Percentiles rank a stretch among this genome's conserved stretches.
Evolutionary conservation across 345 rosid species (phyloP).

Genomic region (Populus davidiana): DNA sequence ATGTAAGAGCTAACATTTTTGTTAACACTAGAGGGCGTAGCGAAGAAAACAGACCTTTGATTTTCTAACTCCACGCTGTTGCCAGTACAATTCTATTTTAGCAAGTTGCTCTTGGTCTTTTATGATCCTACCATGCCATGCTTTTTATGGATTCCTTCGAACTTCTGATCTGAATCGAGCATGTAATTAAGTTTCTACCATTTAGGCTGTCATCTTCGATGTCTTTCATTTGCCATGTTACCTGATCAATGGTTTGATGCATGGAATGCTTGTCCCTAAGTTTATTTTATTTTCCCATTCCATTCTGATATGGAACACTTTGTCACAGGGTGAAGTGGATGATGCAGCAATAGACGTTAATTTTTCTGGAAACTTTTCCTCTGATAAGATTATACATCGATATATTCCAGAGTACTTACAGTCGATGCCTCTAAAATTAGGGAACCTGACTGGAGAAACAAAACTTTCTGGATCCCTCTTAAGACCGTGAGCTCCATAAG

Average conservation of each 20-base stretch:
- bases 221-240: conserved; percentile 14
- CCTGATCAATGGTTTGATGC: conserved; percentile 6
- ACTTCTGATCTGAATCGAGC: conserved; percentile 10
- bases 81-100: not conserved
- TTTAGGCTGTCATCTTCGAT: not conserved
- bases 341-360: conserved; percentile 85
- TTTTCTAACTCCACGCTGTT: not conserved
- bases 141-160: not conserved
- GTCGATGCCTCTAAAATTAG: conserved; percentile 64
- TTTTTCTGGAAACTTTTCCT: conserved; percentile 77
- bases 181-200: not conserved
- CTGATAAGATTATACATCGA: conserved; percentile 73
- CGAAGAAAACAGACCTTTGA: not conserved
- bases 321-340: conserved; percentile 84
- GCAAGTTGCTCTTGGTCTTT: not conserved
- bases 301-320: conserved; percentile 25
- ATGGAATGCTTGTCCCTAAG: not conserved
- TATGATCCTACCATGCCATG: not conserved
- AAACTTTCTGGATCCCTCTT: conserved; percentile 91
- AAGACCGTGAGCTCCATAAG: conserved; percentile 65
- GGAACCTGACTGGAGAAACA: conserved; percentile 90
- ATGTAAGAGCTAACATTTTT: too few species aligned
- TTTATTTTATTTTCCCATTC: conserved; percentile 8
- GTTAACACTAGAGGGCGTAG: too few species aligned
- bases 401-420: conserved; percentile 69